Conservation (phyloP, 176 grass and related monocot genomes). For the Urochloa ruziziensis region DNA sequence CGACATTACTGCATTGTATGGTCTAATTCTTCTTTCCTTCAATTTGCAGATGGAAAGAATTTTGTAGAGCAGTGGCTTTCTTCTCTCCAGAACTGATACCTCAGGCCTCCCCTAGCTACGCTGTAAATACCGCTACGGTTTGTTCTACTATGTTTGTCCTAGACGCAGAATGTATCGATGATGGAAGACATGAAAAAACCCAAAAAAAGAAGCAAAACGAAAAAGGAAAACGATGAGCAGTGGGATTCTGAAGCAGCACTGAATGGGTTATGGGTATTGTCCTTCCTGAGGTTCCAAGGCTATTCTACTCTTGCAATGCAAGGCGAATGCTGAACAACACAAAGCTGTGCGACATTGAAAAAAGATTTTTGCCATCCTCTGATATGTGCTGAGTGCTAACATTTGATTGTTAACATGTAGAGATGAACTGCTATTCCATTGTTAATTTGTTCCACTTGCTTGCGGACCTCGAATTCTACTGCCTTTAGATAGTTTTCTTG, state of each 20-base stretch:
- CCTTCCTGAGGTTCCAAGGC: slow-evolving; percentile 50
- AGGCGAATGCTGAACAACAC: slow-evolving; percentile 44
- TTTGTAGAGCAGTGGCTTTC: slow-evolving; percentile 72
- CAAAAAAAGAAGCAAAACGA: slow-evolving; percentile 18
- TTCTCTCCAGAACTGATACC: slow-evolving; percentile 51
- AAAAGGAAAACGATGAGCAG: slow-evolving; percentile 26
- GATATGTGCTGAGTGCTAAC: slow-evolving; percentile 40
- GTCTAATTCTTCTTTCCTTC: slow-evolving; percentile 11
- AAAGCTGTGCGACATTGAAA: slow-evolving; percentile 23
- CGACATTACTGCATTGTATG: background rate
- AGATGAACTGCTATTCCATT: slow-evolving; percentile 31
- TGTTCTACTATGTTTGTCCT: slow-evolving; percentile 19
- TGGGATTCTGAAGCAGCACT: slow-evolving; percentile 49
- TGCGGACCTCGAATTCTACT: slow-evolving; percentile 22
- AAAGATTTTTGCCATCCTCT: slow-evolving; percentile 13
- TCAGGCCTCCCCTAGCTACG: background rate
- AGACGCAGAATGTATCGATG: slow-evolving; percentile 42
- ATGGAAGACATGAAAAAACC: slow-evolving; percentile 49
- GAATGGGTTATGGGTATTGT: slow-evolving; percentile 44
- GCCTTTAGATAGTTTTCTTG: slow-evolving; percentile 26
- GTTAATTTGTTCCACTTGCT: slow-evolving; percentile 39
- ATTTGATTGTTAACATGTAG: slow-evolving; percentile 25
- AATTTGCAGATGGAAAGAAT: slow-evolving; percentile 53
- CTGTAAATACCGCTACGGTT: slow-evolving; percentile 36
- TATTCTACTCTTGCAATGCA: slow-evolving; percentile 46